A percentile compares a stretch with the other conserved stretches of the same genome.
phyloP scores from a whole-genome alignment of 1,139 yeast species.

The Suhomyces bolitotheri region DNA sequence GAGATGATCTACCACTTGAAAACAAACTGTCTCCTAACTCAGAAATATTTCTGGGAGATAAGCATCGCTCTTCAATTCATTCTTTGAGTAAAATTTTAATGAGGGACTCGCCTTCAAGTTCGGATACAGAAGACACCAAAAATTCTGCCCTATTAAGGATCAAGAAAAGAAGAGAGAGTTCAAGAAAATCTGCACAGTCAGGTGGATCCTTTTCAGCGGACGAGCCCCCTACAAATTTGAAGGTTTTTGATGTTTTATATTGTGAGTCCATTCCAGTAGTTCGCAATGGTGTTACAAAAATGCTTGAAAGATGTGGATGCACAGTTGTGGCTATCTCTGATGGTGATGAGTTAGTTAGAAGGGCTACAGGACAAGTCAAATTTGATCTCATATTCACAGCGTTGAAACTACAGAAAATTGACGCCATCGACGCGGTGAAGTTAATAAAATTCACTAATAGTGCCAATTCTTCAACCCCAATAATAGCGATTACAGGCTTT shows the following conservation, averaged over 20 bases:
- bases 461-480: conserved; percentile 72
- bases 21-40: conserved; percentile 18
- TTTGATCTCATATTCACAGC: conserved; percentile 86
- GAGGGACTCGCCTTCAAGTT: conserved; percentile 64
- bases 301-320: conserved; percentile 74
- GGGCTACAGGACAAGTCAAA: conserved; percentile 80
- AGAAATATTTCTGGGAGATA: conserved; percentile 13
- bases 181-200: conserved; percentile 32
- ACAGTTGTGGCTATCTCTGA: conserved; percentile 75
- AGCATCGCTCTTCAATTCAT: conserved; percentile 31
- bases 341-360: conserved; percentile 79
- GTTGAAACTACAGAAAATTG: conserved; percentile 63
- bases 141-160: conserved; percentile 56
- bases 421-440: conserved; percentile 74
- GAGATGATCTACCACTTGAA: conserved; percentile 39
- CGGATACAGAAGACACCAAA: conserved; percentile 66
- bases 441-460: conserved; percentile 76
- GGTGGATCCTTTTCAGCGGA: conserved; percentile 13
- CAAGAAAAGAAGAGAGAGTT: conserved; percentile 56
- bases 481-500: conserved; percentile 74
- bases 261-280: conserved; percentile 89
- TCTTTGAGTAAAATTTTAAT: conserved; percentile 32
- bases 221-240: conserved; percentile 3
- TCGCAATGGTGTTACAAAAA: conserved; percentile 63
- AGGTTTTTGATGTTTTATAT: conserved; percentile 63